phyloP scores from a whole-genome alignment of 768 basidiomycete species.

The Boletus insuetus region DNA sequence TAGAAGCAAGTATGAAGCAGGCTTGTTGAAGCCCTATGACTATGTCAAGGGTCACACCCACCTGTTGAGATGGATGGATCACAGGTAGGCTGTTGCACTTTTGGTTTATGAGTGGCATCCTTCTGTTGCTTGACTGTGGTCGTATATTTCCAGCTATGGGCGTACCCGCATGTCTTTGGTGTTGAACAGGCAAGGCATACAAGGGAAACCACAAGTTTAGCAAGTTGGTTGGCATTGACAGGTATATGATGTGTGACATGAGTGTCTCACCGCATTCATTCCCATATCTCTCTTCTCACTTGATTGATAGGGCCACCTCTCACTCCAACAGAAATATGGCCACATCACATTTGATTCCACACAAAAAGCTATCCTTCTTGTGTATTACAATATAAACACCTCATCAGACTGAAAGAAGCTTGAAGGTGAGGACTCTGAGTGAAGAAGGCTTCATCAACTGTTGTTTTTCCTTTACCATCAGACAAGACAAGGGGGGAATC shows the following conservation, averaged over 20 bases:
- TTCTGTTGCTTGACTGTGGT: too few relatives aligned
- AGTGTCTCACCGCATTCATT: slow-evolving; percentile 19
- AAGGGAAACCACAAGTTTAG: too few relatives aligned
- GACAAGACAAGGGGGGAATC: slow-evolving; percentile 81
- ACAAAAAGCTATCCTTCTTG: slow-evolving; percentile 91
- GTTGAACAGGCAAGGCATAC: too few relatives aligned
- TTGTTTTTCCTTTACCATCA: slow-evolving; percentile 87
- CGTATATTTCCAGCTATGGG: too few relatives aligned
- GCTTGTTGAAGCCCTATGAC: too few relatives aligned
- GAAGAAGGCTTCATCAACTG: slow-evolving; percentile 83
- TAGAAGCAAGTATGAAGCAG: too few relatives aligned
- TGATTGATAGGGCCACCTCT: background rate
- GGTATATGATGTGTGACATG: slow-evolving; percentile 84
- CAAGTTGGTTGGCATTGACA: slow-evolving; percentile 33
- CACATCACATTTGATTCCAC: slow-evolving; percentile 88
- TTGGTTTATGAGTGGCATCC: too few relatives aligned
- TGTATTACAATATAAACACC: slow-evolving; percentile 65
- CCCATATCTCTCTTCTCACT: background rate
- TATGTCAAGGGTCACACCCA: too few relatives aligned
- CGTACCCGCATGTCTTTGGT: too few relatives aligned
- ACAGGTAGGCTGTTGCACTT: too few relatives aligned
- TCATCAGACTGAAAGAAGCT: slow-evolving; percentile 30
- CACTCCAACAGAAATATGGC: slow-evolving; percentile 75
- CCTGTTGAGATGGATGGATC: too few relatives aligned
- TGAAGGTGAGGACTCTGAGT: slow-evolving; percentile 31